Conservation (phyloP, 2,329 filamentous ascomycete species). For the Ascochyta clinopodiicola region DNA sequence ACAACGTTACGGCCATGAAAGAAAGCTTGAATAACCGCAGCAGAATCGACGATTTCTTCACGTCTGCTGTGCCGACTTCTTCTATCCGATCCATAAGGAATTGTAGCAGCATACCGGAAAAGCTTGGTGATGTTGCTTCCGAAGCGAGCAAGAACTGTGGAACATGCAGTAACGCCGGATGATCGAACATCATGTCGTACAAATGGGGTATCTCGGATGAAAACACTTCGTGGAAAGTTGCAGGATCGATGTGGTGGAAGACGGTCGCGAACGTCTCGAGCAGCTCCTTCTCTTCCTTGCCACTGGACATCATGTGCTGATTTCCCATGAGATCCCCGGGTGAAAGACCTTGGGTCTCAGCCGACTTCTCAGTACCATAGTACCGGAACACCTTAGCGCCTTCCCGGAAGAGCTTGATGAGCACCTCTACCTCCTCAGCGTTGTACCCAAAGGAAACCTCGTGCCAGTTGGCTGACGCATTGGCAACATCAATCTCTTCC, state of each 20-base stretch:
- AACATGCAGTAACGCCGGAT: slow-evolving; percentile 90
- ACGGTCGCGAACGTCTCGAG: slow-evolving; percentile 97
- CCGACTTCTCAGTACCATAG: slow-evolving; percentile 85
- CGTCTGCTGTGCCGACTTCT: slow-evolving; percentile 89
- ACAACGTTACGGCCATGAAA: slow-evolving; percentile 98
- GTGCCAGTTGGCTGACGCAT: slow-evolving; percentile 87
- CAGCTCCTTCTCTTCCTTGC: slow-evolving; percentile 95
- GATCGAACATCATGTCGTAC: slow-evolving; percentile 97
- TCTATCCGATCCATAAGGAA: slow-evolving; percentile 97
- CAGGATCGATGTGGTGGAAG: slow-evolving; percentile 97
- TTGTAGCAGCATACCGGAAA: slow-evolving; percentile 96
- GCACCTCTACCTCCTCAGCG: slow-evolving; percentile 93
- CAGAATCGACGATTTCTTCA: slow-evolving; percentile 90
- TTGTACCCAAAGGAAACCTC: slow-evolving; percentile 97
- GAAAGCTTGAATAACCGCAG: slow-evolving; percentile 95
- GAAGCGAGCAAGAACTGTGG: slow-evolving; percentile 99
- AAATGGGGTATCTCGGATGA: slow-evolving; percentile 95
- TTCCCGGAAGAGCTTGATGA: slow-evolving; percentile 96
- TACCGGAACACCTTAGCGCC: slow-evolving; percentile 96
- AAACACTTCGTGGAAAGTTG: slow-evolving; percentile 98
- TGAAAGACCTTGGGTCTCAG: slow-evolving; percentile 76
- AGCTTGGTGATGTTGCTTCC: slow-evolving; percentile 95
- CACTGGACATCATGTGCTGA: slow-evolving; percentile 91
- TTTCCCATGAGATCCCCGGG: slow-evolving; percentile 93
- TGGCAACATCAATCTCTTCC: slow-evolving; percentile 72